These are phyloP conservation scores for Hymenoscyphus repandus DNA, from an alignment of 2,329 filamentous ascomycete species.

Conservation along the genomic window DNA sequence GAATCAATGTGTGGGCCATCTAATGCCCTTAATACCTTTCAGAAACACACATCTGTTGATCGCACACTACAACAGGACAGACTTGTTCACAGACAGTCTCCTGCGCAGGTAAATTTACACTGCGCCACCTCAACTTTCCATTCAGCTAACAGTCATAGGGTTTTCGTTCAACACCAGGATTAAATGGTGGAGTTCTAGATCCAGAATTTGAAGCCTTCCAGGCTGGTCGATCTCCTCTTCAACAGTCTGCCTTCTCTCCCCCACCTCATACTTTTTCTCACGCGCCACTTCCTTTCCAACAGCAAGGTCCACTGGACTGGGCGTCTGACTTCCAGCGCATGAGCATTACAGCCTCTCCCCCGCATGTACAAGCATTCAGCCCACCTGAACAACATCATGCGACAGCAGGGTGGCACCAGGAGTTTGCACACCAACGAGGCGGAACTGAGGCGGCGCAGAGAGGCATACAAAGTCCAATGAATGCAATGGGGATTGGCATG, in stretches of 20 bases:
- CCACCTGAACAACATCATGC: constrained; percentile 19
- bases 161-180: constrained; percentile 53
- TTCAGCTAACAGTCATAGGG: constrained; percentile 38
- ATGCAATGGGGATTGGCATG: neutral
- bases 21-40: constrained; percentile 66
- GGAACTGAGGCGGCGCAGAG: constrained; percentile 19
- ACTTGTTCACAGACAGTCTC: constrained; percentile 47
- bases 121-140: neutral
- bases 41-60: constrained; percentile 63
- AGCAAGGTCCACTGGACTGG: constrained; percentile 28
- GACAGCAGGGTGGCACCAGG: constrained; percentile 49
- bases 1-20: constrained; percentile 67
- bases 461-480: constrained; percentile 12
- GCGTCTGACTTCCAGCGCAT: constrained; percentile 42
- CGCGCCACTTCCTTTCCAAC: constrained; percentile 14
- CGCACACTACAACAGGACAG: constrained; percentile 68
- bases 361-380: constrained; percentile 30
- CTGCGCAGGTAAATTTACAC: constrained; percentile 44
- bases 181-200: constrained; percentile 51
- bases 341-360: constrained; percentile 33
- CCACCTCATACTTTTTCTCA: constrained; percentile 16
- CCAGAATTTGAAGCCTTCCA: constrained; percentile 68
- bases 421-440: constrained; percentile 42
- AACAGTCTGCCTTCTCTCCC: constrained; percentile 22
- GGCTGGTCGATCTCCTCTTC: constrained; percentile 39